Evolutionary conservation across 2,329 filamentous ascomycete species (phyloP).

Genomic region (Aspergillus fumigatiaffinis): DNA sequence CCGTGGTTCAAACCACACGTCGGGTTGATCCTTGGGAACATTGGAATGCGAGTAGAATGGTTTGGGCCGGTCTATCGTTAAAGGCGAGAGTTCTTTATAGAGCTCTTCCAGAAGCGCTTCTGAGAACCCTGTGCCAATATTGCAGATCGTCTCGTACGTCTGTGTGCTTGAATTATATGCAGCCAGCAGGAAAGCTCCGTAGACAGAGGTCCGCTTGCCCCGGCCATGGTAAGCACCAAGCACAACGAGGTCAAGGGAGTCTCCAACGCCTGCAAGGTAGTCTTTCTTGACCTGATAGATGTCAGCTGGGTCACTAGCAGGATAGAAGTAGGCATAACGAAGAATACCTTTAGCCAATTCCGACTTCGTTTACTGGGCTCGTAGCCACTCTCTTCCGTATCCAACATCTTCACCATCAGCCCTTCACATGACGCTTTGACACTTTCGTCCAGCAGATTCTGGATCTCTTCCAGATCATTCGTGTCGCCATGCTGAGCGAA

Average conservation of each 20-base stretch:
- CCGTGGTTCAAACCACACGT: constrained; percentile 95
- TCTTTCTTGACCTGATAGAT: constrained; percentile 82
- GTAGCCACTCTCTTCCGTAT: constrained; percentile 87
- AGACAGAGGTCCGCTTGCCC: constrained; percentile 92
- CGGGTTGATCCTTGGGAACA: constrained; percentile 87
- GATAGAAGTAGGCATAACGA: not conserved
- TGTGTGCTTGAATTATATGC: constrained; percentile 82
- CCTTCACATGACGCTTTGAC: constrained; percentile 96
- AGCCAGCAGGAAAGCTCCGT: constrained; percentile 90
- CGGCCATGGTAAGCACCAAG: constrained; percentile 90
- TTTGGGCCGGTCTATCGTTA: constrained; percentile 84
- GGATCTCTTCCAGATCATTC: constrained; percentile 88
- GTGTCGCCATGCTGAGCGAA: constrained; percentile 86
- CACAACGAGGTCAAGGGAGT: constrained; percentile 94
- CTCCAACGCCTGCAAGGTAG: constrained; percentile 87
- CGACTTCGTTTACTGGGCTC: constrained; percentile 93
- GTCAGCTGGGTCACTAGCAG: not conserved
- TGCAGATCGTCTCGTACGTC: constrained; percentile 92
- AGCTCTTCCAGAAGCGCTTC: constrained; percentile 90
- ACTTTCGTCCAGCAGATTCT: constrained; percentile 85
- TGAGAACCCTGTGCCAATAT: constrained; percentile 95
- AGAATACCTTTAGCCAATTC: constrained; percentile 88
- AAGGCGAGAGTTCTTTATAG: constrained; percentile 67
- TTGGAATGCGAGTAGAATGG: constrained; percentile 88
- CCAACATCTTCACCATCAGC: constrained; percentile 99